These are phyloP conservation scores for Acephala macrosclerotiorum DNA, from an alignment of 2,329 filamentous ascomycete genomes.

Conservation along the genomic window DNA sequence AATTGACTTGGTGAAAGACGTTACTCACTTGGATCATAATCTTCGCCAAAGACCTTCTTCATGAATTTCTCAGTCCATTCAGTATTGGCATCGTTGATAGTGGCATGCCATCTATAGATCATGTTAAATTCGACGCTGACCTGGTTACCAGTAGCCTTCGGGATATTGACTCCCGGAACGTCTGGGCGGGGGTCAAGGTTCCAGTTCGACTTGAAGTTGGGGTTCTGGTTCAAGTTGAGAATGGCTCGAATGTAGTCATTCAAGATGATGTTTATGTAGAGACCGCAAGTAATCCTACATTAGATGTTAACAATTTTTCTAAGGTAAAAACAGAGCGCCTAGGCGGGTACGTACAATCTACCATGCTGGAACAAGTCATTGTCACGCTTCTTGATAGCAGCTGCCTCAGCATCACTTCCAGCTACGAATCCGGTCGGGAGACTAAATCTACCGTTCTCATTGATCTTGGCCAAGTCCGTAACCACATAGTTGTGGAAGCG, in stretches of 20 bases:
- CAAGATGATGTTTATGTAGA: slow-evolving; percentile 81
- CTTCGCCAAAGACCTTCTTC: slow-evolving; percentile 56
- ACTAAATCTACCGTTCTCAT: slow-evolving; percentile 80
- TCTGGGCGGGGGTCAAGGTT: slow-evolving; percentile 70
- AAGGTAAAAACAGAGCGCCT: neutral
- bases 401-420: neutral
- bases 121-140: slow-evolving; percentile 89
- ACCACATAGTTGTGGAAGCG: slow-evolving; percentile 89
- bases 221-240: slow-evolving; percentile 32
- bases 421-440: neutral
- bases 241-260: slow-evolving; percentile 79
- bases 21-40: slow-evolving; percentile 56
- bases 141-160: slow-evolving; percentile 65
- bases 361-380: slow-evolving; percentile 81
- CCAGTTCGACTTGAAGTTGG: slow-evolving; percentile 60
- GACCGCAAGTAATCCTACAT: slow-evolving; percentile 64
- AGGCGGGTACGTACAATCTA: slow-evolving; percentile 53
- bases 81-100: slow-evolving; percentile 77
- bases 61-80: slow-evolving; percentile 79
- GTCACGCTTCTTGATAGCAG: slow-evolving; percentile 50
- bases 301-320: neutral
- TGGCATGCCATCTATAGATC: slow-evolving; percentile 83
- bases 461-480: slow-evolving; percentile 78
- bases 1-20: too few relatives aligned
- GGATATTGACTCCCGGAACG: neutral